These are phyloP conservation scores for Hymenoscyphus occultus DNA, from an alignment of 2,329 filamentous ascomycete species.

Conservation along the genomic window DNA sequence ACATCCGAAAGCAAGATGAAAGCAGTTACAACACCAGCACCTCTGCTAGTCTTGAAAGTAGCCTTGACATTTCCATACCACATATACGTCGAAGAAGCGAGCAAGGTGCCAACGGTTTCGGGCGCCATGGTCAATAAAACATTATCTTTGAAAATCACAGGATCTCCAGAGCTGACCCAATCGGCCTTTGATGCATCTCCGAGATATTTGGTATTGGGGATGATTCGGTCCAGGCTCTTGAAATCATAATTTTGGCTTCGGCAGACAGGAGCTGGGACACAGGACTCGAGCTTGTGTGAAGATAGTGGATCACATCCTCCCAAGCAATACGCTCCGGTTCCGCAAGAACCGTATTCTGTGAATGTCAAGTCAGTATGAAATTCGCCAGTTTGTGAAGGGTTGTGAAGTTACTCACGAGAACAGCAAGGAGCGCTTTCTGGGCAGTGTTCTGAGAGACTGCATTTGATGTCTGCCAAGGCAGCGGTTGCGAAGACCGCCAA, in stretches of 20 bases:
- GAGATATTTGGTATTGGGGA: conserved; percentile 75
- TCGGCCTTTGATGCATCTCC: conserved; percentile 77
- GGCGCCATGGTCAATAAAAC: conserved; percentile 87
- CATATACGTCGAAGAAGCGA: conserved; percentile 82
- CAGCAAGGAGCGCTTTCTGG: conserved; percentile 73
- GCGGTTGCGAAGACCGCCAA: conserved; percentile 30
- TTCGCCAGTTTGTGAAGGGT: conserved; percentile 14
- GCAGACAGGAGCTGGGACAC: conserved; percentile 81
- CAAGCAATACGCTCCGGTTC: conserved; percentile 90
- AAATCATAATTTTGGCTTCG: conserved; percentile 71
- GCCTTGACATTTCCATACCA: conserved; percentile 96
- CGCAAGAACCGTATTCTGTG: conserved; percentile 87
- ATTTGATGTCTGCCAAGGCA: conserved; percentile 35
- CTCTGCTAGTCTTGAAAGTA: conserved; percentile 78
- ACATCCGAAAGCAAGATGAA: conserved; percentile 95
- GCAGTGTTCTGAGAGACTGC: conserved; percentile 57
- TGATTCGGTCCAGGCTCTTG: conserved; percentile 66
- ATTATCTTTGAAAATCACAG: conserved; percentile 64
- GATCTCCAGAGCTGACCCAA: conserved; percentile 84
- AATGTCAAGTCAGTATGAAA: conserved; percentile 10
- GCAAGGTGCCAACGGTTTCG: conserved; percentile 79
- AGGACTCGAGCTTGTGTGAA: conserved; percentile 80
- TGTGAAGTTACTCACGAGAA: conserved; percentile 59
- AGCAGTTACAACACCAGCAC: conserved; percentile 87
- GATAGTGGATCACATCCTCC: conserved; percentile 89